phyloP scores from a whole-genome alignment of 805 yeast genomes.

The Metschnikowia koreensis region DNA sequence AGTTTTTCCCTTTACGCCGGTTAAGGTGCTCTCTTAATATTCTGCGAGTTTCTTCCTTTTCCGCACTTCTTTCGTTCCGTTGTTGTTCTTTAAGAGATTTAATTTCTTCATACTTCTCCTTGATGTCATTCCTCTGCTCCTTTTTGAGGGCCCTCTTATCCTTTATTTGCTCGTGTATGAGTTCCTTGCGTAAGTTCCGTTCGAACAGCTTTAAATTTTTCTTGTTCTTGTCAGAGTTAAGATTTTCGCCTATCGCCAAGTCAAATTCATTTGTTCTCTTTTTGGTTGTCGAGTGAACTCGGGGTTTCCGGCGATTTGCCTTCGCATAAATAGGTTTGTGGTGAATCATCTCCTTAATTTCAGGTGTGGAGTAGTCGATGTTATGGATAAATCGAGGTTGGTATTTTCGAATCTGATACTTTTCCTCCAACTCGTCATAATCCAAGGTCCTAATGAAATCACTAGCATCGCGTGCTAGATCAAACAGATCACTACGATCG shows the following conservation, averaged over 20 bases:
- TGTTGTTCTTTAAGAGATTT: not conserved
- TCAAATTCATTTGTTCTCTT: conserved; percentile 11
- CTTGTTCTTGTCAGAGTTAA: not conserved
- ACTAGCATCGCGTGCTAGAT: conserved; percentile 7
- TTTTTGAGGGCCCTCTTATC: not conserved
- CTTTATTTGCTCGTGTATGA: not conserved
- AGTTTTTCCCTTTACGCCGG: not conserved
- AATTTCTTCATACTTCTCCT: conserved; percentile 3
- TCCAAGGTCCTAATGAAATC: conserved; percentile 28
- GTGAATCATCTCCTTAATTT: conserved; percentile 29
- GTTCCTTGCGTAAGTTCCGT: not conserved
- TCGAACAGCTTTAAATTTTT: not conserved
- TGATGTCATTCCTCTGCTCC: conserved; percentile 3
- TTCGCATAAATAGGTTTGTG: conserved; percentile 42
- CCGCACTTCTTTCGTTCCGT: conserved; percentile 2
- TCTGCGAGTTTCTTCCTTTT: conserved; percentile 9
- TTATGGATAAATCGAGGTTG: conserved; percentile 40
- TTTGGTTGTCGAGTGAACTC: conserved; percentile 1
- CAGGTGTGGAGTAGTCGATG: conserved; percentile 35
- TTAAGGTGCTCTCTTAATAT: conserved; percentile 11
- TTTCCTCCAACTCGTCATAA: conserved; percentile 36
- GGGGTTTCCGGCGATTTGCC: conserved; percentile 28
- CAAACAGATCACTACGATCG: not conserved
- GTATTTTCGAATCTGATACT: conserved; percentile 37
- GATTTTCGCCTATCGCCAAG: conserved; percentile 9